Evolutionary conservation across 2,329 filamentous ascomycete genomes (phyloP).

Genomic region (Alternaria arbusti): DNA sequence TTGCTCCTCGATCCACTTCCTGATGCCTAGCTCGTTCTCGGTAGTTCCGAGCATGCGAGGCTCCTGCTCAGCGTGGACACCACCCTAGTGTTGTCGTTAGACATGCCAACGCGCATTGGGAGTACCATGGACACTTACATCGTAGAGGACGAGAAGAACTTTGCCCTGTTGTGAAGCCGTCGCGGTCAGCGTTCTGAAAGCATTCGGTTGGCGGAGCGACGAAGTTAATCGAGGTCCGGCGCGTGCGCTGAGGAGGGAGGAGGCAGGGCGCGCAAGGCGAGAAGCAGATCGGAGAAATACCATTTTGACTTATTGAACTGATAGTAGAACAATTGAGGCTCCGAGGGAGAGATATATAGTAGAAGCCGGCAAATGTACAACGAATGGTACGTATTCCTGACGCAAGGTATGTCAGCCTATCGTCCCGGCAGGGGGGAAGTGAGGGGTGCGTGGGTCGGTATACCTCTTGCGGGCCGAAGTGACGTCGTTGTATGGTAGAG

Average conservation of each 20-base stretch:
- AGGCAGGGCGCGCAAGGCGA: slow-evolving; percentile 63
- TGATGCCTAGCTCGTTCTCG: slow-evolving; percentile 96
- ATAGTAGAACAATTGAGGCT: slow-evolving; percentile 23
- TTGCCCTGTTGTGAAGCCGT: slow-evolving; percentile 83
- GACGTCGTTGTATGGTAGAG: slow-evolving; percentile 24
- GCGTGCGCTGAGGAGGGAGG: slow-evolving; percentile 58
- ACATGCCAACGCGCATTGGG: slow-evolving; percentile 10
- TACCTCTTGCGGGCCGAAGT: slow-evolving; percentile 35
- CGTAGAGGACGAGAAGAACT: slow-evolving; percentile 92
- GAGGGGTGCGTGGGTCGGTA: slow-evolving; percentile 27
- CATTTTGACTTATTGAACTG: slow-evolving; percentile 51
- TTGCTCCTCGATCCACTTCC: slow-evolving; percentile 97
- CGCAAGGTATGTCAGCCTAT: slow-evolving; percentile 33
- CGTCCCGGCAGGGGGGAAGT: slow-evolving; percentile 11
- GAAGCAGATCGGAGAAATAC: slow-evolving; percentile 69
- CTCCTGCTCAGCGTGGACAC: slow-evolving; percentile 86
- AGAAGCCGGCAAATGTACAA: slow-evolving; percentile 20
- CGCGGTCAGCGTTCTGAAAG: slow-evolving; percentile 68
- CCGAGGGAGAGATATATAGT: slow-evolving; percentile 30
- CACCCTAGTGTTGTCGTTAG: slow-evolving; percentile 60
- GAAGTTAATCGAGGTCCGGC: slow-evolving; percentile 51
- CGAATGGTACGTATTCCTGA: slow-evolving; percentile 34
- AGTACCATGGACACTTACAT: slow-evolving; percentile 63
- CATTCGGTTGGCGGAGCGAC: slow-evolving; percentile 55
- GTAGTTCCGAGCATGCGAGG: slow-evolving; percentile 91